Evolutionary conservation across 2,329 filamentous ascomycete species (phyloP), one percentile per base, ranked within the genome.

Genomic region (Ceratocystis eucalypticola): DNA sequence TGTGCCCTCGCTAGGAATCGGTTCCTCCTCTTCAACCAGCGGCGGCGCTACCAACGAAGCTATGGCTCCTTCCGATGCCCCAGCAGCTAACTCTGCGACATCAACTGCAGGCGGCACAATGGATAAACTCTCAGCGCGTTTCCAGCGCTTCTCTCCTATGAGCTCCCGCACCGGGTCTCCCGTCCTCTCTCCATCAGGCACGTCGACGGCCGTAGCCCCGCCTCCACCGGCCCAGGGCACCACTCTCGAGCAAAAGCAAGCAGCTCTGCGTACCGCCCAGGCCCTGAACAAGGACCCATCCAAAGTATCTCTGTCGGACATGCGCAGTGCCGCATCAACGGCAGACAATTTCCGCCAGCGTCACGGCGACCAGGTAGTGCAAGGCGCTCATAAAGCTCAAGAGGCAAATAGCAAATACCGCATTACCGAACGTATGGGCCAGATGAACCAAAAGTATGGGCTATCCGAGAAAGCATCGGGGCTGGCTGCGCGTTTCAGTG

Each of bases 1-100:
- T 0, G 89, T 96, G 0, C 87, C 91, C 0, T 88, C 82, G 0
- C 78, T 96, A 3, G 88, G 88, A 4, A 95, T 96, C 68, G 86
- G 84, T 66, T 71, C 72, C 70, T 59, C 44, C 20, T 25, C 53
- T 69, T 68, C 71, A 70, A 72, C 69, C 30, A 59, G 55, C 12
- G 37, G 37, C 10, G 37, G 37, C 17, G 37, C 64, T 25, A 5
- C 53, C 4, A 41, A 30, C 33, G 30, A n/a, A 10, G 6, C 50
- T 33, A 28, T 25, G 45, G 67, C 74, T 72, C 62, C 74, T 72
- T 62, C 73, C 69, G 69, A 71, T 65, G 68, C 71, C 55, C 68
- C 70, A 53, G 70, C 73, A 48, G 70, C 72, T 67, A 70, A 22
- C 20, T 53, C 48, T 12, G 22, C 72, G 8, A 17, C 46, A n/a